Conservation (phyloP, 2,329 filamentous ascomycete species). For the Apiospora arundinis region DNA sequence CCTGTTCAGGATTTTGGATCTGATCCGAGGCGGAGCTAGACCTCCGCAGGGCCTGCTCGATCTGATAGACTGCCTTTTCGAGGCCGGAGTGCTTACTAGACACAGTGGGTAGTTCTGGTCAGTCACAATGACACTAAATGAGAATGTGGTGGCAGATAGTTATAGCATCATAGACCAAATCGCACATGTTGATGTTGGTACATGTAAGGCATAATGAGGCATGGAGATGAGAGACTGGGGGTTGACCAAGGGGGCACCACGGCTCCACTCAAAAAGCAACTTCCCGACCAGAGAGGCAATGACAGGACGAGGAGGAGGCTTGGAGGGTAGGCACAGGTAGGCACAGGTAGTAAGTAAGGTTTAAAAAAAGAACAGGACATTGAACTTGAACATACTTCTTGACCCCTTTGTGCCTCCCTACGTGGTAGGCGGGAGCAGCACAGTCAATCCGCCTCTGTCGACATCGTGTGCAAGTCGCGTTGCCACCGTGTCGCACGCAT, state of each 20-base stretch:
- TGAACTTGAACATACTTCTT: slow-evolving; percentile 66
- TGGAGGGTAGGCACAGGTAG: no score
- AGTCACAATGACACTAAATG: background rate
- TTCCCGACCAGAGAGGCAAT: background rate
- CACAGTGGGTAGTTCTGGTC: slow-evolving; percentile 21
- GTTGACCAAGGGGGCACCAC: background rate
- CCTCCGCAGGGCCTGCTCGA: slow-evolving; percentile 71
- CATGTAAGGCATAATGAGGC: background rate
- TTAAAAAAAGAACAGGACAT: background rate
- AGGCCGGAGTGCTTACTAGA: slow-evolving; percentile 74
- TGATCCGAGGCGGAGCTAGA: slow-evolving; percentile 52
- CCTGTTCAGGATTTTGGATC: slow-evolving; percentile 49
- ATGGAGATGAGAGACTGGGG: slow-evolving; percentile 17
- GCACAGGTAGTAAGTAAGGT: no score
- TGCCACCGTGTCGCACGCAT: slow-evolving; percentile 39
- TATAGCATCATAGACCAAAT: background rate
- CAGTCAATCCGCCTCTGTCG: slow-evolving; percentile 56
- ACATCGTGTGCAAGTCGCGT: slow-evolving; percentile 39
- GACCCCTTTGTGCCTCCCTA: slow-evolving; percentile 76
- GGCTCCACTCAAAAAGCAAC: slow-evolving; percentile 6
- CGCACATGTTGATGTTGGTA: no score
- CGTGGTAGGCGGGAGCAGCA: slow-evolving; percentile 73
- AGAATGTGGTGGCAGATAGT: background rate
- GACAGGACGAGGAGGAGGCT: background rate
- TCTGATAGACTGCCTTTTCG: slow-evolving; percentile 76